Conservation (phyloP, 768 basidiomycete species). For the Hericium alpestre region DNA sequence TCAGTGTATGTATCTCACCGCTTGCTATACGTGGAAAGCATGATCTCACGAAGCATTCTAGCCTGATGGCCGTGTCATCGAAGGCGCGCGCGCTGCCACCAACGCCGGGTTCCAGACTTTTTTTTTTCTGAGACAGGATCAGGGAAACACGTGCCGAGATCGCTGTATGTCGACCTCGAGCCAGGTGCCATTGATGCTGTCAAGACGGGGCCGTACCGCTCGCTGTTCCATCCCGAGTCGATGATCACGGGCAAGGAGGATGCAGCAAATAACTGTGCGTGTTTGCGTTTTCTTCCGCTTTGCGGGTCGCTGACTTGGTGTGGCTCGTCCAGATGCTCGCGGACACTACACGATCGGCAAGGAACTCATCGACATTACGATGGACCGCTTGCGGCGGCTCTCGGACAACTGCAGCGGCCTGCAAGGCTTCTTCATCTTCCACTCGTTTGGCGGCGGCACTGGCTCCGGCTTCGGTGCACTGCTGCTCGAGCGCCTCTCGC, state of each 20-base stretch:
- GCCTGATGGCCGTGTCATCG: constrained; percentile 85
- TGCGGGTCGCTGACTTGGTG: constrained; percentile 1
- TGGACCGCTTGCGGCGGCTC: constrained; percentile 90
- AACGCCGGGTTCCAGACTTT: constrained; percentile 95
- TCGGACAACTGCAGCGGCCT: constrained; percentile 95
- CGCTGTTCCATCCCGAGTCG: constrained; percentile 95
- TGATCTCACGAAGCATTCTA: constrained; percentile 22
- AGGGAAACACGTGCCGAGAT: constrained; percentile 93
- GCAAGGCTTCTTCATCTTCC: constrained; percentile 99
- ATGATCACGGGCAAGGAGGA: constrained; percentile 98
- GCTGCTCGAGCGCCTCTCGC: constrained; percentile 88
- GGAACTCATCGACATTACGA: constrained; percentile 90
- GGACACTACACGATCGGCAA: constrained; percentile 99
- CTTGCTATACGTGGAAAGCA: neutral
- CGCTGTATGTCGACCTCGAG: constrained; percentile 92
- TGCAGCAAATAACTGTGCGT: constrained; percentile 95
- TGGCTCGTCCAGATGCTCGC: constrained; percentile 62
- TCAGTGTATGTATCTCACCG: constrained; percentile 55
- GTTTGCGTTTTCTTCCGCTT: constrained; percentile 2
- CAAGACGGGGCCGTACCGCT: constrained; percentile 82
- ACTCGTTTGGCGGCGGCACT: constrained; percentile 98
- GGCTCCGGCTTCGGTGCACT: constrained; percentile 97
- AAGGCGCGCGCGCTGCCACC: constrained; percentile 53
- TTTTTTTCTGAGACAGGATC: constrained; percentile 93
- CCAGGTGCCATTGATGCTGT: constrained; percentile 95